phyloP scores from a whole-genome alignment of 345 rosid genomes.

The Stellera chamaejasme region DNA sequence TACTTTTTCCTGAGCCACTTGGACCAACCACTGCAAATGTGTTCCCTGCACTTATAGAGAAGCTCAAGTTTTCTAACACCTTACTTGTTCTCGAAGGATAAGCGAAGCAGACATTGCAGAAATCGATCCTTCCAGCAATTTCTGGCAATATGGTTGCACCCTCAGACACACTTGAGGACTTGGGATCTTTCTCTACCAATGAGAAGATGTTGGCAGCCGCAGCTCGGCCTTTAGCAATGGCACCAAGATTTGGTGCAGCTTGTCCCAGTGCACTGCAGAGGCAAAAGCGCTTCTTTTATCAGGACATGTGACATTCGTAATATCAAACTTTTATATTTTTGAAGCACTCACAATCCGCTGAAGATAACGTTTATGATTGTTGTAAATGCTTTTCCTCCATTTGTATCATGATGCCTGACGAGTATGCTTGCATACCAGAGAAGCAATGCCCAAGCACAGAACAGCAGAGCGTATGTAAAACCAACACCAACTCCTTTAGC shows the following conservation, averaged over 20 bases:
- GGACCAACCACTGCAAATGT: constrained; percentile 76
- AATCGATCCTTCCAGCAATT: constrained; percentile 55
- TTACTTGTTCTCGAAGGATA: constrained; percentile 56
- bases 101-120: constrained; percentile 43
- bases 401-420: constrained; percentile 52
- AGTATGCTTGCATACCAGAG: constrained; percentile 78
- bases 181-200: constrained; percentile 33
- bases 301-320: constrained; percentile 6
- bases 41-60: constrained; percentile 50
- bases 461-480: constrained; percentile 51
- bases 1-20: constrained; percentile 92
- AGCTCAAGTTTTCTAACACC: constrained; percentile 64
- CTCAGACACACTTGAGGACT: constrained; percentile 19
- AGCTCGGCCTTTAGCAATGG: constrained; percentile 62
- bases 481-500: constrained; percentile 83
- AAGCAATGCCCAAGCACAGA: constrained; percentile 73
- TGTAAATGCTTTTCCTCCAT: constrained; percentile 76
- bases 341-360: constrained; percentile 70
- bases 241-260: constrained; percentile 68
- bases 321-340: not conserved
- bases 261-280: constrained; percentile 65
- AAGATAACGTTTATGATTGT: constrained; percentile 65
- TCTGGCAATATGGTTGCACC: constrained; percentile 29
- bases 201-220: constrained; percentile 57
- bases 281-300: constrained; percentile 10